These are phyloP conservation scores for Gaeumannomyces sp. DNA, from an alignment of 2,329 filamentous ascomycete species.

Conservation along the genomic window DNA sequence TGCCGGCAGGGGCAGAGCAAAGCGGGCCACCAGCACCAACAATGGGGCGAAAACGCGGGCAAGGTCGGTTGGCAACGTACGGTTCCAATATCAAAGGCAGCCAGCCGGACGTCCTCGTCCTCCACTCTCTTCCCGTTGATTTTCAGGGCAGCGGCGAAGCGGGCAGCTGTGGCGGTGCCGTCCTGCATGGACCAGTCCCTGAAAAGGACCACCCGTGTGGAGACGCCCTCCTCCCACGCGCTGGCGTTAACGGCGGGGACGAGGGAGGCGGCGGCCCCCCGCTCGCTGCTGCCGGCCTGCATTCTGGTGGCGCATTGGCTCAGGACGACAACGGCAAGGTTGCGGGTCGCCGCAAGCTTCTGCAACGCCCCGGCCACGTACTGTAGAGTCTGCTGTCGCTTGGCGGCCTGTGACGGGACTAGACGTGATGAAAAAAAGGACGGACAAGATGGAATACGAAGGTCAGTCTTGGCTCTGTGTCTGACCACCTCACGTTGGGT, in stretches of 20 bases:
- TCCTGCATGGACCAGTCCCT: conserved; percentile 62
- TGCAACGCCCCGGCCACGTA: conserved; percentile 64
- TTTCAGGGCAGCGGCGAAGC: conserved; percentile 61
- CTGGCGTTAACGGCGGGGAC: conserved; percentile 67
- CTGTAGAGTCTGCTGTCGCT: conserved; percentile 48
- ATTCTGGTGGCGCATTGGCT: conserved; percentile 81
- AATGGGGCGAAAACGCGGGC: neutral
- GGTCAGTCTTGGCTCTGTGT: neutral
- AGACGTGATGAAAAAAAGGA: neutral
- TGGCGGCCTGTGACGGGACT: conserved; percentile 24
- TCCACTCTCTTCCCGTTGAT: conserved; percentile 44
- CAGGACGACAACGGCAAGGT: conserved; percentile 68
- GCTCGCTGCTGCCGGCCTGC: conserved; percentile 42
- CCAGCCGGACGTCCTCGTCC: conserved; percentile 35
- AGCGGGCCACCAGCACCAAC: neutral
- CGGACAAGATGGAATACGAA: neutral
- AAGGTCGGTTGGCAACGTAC: conserved; percentile 28
- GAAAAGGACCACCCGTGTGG: conserved; percentile 70
- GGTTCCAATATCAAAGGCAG: conserved; percentile 42
- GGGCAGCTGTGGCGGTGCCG: conserved; percentile 40
- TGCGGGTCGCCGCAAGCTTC: conserved; percentile 66
- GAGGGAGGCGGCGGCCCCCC: conserved; percentile 53
- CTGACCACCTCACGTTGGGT: too few relatives aligned
- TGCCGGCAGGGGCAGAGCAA: neutral
- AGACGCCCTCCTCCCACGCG: conserved; percentile 75